Conservation (phyloP, 2,329 filamentous ascomycete genomes). For the Parastagonospora nodorum region DNA sequence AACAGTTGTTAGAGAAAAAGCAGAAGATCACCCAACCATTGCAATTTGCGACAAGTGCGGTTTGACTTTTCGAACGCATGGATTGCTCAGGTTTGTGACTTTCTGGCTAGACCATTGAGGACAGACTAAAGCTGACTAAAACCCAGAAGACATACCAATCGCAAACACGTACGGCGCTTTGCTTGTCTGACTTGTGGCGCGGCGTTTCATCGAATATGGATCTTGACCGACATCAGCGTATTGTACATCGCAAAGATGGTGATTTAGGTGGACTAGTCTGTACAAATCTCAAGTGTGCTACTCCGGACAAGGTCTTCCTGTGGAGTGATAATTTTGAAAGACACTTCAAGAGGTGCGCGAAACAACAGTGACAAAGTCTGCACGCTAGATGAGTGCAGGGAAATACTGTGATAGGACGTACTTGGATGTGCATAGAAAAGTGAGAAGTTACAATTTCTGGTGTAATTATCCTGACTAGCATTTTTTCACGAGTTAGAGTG, state of each 20-base stretch:
- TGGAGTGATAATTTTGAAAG: neutral
- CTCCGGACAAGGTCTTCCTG: neutral
- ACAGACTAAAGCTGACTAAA: neutral
- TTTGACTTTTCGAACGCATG: neutral
- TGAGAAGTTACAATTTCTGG: too few relatives aligned
- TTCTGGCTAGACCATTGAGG: neutral
- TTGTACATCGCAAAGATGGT: neutral
- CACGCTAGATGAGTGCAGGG: too few relatives aligned
- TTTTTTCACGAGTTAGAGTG: too few relatives aligned
- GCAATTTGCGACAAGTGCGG: neutral
- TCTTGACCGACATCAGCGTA: neutral
- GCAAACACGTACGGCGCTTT: neutral
- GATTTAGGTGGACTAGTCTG: neutral
- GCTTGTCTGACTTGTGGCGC: neutral
- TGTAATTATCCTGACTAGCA: too few relatives aligned
- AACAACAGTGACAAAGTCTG: neutral
- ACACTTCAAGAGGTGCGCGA: neutral
- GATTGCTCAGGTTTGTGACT: neutral
- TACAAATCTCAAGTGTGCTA: neutral
- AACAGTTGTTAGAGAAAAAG: too few relatives aligned
- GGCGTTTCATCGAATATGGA: neutral
- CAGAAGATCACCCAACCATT: too few relatives aligned
- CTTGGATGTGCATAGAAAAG: too few relatives aligned
- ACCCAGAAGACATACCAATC: neutral
- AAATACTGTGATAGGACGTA: too few relatives aligned